A percentile compares a stretch with the other conserved stretches of the same genome.
Evolutionary conservation across 73 alveolate genomes (phyloP).

Genomic region (Blepharisma japonicum): DNA sequence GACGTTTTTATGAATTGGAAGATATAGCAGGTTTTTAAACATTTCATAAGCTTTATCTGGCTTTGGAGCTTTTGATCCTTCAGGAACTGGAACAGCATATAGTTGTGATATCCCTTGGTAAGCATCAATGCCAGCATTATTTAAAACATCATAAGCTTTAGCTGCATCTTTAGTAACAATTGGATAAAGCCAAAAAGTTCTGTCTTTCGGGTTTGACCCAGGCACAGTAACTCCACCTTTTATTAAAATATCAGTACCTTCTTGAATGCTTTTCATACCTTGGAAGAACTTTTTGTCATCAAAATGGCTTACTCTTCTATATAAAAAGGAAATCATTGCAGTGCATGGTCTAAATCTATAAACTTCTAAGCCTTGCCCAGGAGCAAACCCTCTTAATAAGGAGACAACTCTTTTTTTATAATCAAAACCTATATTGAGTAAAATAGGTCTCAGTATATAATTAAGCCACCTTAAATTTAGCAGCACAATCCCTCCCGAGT

Average conservation of each 20-base stretch:
- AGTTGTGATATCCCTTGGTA: constrained; percentile 71
- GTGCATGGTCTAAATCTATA: neutral
- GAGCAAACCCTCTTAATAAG: constrained; percentile 23
- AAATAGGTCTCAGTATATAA: constrained; percentile 8
- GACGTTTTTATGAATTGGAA: constrained; percentile 44
- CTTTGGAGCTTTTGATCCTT: constrained; percentile 45
- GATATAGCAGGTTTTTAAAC: constrained; percentile 35
- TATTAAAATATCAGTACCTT: neutral
- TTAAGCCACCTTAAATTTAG: constrained; percentile 22
- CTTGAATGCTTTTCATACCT: neutral
- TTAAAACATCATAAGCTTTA: constrained; percentile 46
- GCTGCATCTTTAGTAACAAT: constrained; percentile 62
- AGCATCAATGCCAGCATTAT: constrained; percentile 72
- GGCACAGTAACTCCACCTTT: constrained; percentile 4
- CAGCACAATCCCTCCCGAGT: constrained; percentile 20
- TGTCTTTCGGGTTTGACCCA: constrained; percentile 39
- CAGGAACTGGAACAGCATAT: constrained; percentile 52
- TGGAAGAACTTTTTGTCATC: neutral
- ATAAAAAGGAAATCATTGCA: neutral
- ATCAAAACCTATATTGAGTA: constrained; percentile 22
- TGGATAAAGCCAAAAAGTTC: constrained; percentile 80
- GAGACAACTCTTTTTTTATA: constrained; percentile 39
- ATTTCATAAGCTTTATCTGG: constrained; percentile 17
- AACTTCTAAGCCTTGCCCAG: neutral
- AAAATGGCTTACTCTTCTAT: neutral